Base-by-base conservation (phyloP, 1,139 yeast species). In the Magnusiomyces suaveolens region DNA sequence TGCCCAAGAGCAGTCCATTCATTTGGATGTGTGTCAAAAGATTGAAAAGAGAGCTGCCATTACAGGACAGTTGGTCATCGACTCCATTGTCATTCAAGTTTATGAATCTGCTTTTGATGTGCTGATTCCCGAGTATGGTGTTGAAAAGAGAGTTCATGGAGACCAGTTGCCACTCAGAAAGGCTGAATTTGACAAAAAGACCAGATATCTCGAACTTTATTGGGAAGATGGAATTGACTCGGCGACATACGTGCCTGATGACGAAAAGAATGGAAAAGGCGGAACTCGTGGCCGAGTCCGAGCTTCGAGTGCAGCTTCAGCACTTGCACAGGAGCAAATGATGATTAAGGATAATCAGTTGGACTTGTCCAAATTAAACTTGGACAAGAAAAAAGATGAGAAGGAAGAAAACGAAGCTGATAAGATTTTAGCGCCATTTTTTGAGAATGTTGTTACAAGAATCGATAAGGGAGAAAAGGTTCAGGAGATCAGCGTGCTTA, bases 31-130 rank as follows among this genome's bases (percentile, higher is more conserved):
- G 53, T 87, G 95, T 53, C 95, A 89, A 68, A 83, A 89, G 0
- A 84, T 92, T 56, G 86, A 85, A 66, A 87, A 83, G 51, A 79
- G 87, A 76, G 81, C 95, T 59, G 81, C 80, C 56, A 75, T 78
- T 36, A 82, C 92, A 6, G 69, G 69, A 14, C 96, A 89, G 68
- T 69, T 89, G 52, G 77, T 90, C 61, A 83, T 89, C 48, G 82
- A 84, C 79, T 97, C 96, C n/a, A 82, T 89, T 16, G 94, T 92
- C 44, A 73, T 89, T 41, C 97, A 89, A 68, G 97, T 90, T 8
- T 90, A 90, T 67, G 97, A 92, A 70, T 87, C 96, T 1, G 88
- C 97, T 1, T 92, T 92, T 72, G 98, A 92, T 69, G 95, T 92
- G 4, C 81, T 88, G 60, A 78, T 92, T 59, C 97, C 97, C 0